Conservation (phyloP, 2,329 filamentous ascomycete genomes). For the Nemania abortiva region DNA sequence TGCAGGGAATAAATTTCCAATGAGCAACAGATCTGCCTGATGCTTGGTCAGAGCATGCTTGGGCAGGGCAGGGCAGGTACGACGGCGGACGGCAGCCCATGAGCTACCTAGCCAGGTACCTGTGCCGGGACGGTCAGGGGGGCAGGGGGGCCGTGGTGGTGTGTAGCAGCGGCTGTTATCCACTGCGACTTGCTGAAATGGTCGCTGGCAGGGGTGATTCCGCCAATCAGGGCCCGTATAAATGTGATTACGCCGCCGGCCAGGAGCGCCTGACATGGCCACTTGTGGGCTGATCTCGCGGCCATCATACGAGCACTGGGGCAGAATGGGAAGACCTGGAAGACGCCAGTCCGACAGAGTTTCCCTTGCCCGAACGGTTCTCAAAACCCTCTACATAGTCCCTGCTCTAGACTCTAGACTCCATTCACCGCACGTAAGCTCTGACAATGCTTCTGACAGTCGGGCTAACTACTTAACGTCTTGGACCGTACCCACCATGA, state of each 20-base stretch:
- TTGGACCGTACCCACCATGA: not conserved
- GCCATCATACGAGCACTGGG: constrained; percentile 36
- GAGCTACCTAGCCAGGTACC: constrained; percentile 1
- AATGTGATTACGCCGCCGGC: constrained; percentile 33
- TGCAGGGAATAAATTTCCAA: constrained; percentile 18
- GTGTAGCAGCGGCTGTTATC: constrained; percentile 18
- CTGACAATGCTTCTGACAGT: not conserved
- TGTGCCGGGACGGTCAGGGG: constrained; percentile 23
- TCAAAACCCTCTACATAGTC: too few relatives aligned
- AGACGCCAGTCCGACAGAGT: constrained; percentile 34
- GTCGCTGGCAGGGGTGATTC: constrained; percentile 5
- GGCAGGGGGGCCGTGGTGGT: constrained; percentile 21
- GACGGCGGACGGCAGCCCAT: not conserved
- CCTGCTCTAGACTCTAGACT: not conserved
- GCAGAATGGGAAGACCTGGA: constrained; percentile 34
- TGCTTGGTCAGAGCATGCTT: constrained; percentile 17
- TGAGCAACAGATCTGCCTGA: not conserved
- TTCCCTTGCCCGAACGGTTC: not conserved
- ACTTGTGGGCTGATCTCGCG: constrained; percentile 37
- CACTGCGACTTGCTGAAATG: constrained; percentile 21
- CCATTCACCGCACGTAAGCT: not conserved
- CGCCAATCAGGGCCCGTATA: constrained; percentile 14
- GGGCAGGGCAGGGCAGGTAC: not conserved
- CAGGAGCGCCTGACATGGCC: constrained; percentile 29
- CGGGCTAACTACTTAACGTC: not conserved